These are phyloP conservation scores for Coleophoma eucalyptorum DNA, from an alignment of 2,329 filamentous ascomycete species.

Conservation along the genomic window DNA sequence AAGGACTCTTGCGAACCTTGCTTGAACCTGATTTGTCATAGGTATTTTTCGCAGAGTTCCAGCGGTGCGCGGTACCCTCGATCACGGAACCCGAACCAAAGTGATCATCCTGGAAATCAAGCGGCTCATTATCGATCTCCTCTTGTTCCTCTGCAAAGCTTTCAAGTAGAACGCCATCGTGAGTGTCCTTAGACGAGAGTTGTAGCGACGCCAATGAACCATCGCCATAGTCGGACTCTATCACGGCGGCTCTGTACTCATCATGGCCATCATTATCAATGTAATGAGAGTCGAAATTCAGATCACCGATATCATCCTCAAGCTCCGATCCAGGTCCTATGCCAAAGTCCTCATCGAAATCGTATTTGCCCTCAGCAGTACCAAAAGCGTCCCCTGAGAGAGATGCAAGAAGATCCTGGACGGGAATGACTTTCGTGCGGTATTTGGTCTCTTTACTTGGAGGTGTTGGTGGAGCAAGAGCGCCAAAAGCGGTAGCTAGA, in stretches of 20 bases:
- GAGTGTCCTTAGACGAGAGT: conserved; percentile 33
- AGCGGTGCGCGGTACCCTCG: conserved; percentile 68
- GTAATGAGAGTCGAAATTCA: conserved; percentile 41
- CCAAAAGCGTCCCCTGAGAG: conserved; percentile 84
- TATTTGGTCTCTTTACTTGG: conserved; percentile 84
- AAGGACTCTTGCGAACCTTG: conserved; percentile 62
- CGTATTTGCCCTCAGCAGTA: conserved; percentile 55
- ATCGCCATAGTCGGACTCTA: conserved; percentile 37
- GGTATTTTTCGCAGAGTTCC: conserved; percentile 74
- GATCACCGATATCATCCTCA: conserved; percentile 36
- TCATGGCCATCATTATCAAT: conserved; percentile 35
- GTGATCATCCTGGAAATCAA: conserved; percentile 75
- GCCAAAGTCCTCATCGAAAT: conserved; percentile 61
- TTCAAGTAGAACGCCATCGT: conserved; percentile 41
- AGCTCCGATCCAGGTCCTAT: conserved; percentile 39
- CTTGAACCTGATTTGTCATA: conserved; percentile 64
- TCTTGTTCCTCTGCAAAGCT: conserved; percentile 32
- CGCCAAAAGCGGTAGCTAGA: conserved; percentile 73
- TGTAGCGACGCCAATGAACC: conserved; percentile 19
- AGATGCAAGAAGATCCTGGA: conserved; percentile 85
- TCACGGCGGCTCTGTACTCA: conserved; percentile 17
- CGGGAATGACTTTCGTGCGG: conserved; percentile 78
- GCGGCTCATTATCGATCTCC: conserved; percentile 54
- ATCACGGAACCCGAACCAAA: conserved; percentile 61
- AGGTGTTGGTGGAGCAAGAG: conserved; percentile 76